Base-by-base conservation (phyloP, 768 basidiomycete genomes). In the Stropharia rugosoannulata region DNA sequence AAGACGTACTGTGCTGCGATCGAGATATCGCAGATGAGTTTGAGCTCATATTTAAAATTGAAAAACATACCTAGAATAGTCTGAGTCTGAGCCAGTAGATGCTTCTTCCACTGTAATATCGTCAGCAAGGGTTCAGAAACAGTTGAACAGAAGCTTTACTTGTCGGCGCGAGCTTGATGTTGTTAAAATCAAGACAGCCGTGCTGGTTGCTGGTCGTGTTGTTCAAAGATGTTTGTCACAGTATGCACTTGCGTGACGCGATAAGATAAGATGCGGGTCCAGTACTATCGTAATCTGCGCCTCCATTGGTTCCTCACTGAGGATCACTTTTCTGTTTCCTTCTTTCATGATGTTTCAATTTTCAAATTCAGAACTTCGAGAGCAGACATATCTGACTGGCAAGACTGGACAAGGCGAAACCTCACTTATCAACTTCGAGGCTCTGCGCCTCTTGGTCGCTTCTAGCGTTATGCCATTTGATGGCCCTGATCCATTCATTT, bases 1-100 rank as follows among this genome's bases (percentile, higher is more conserved):
- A n/a, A 50, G 16, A 43, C 54, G 57, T 70, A 78, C 77, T 65
- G 77, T 75, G 71, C 73, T 76, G 58, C 38, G 46, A 13, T 45
- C 35, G 40, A 57, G 55, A 46, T 4, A 46, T 53, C 22, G n/a
- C 25, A 42, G 39, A 37, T 55, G 52, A 49, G 44, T 58, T 62
- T 54, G 49, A 39, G 49, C 40, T 60, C 64, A 55, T 19, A 51
- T 42, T 35, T 15, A 54, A 38, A 69, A 41, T 48, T n/a, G 16
- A n/a, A 7, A 22, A 10, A 40, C 86, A 68, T 63, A 95, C 95
- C 93, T 96, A 58, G 95, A 93, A 70, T 97, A 96, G 68, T 96
- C 95, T 32, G 93, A 95, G 68, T 96, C 95, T 12, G 95, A 95
- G 45, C 93, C 94, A 2, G 93, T 90, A 37, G 90, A 91, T n/a